Base-by-base conservation (phyloP, 1,139 yeast species). In the Geotrichum europaeum region DNA sequence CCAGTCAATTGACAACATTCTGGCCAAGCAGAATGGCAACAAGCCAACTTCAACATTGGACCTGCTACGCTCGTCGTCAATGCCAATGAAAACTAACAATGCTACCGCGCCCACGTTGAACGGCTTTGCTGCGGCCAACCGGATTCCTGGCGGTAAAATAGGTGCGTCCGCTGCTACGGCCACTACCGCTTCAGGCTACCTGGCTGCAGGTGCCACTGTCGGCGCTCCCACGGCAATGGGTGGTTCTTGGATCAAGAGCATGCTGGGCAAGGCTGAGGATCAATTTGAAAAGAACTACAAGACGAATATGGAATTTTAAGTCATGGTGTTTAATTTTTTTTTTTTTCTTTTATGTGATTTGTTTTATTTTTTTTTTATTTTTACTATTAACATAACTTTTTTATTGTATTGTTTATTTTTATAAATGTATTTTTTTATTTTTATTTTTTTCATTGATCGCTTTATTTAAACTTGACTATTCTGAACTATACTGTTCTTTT, bases 271-370 rank as follows among this genome's bases (percentile, higher is more conserved):
- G 22, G 60, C 63, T 9, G 63, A 61, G 34, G 34, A 25, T 30
- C 60, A 59, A 50, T 61, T 61, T 56, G 62, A 56, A 30, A 54
- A 55, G 50, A 57, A 56, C 45, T 61, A 61, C 34, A 56, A 55
- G 20, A 59, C 57, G 7, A 49, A 56, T 13, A 58, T 59, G 63
- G 55, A 45, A 10, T 59, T 59, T 49, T 56, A 45, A 34, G 40
- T 34, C 12, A 34, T 13, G 40, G 40, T 34, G 40, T 13, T 34
- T 34, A 12, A 7, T 32, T 32, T 32, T 32, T 32, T 32, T 32
- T 32, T 32, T 32, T n/a, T n/a, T 34, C 12, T 34, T 34, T 34
- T 12, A 34, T 12, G 15, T 10, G 15, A 34, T 34, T 34, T 10
- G 4, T 34, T 34, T 34, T 34, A 3, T 34, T 3, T 9, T 34